Base-by-base conservation (phyloP, 2,329 filamentous ascomycete genomes). In the Ceratocystis eucalypticola region DNA sequence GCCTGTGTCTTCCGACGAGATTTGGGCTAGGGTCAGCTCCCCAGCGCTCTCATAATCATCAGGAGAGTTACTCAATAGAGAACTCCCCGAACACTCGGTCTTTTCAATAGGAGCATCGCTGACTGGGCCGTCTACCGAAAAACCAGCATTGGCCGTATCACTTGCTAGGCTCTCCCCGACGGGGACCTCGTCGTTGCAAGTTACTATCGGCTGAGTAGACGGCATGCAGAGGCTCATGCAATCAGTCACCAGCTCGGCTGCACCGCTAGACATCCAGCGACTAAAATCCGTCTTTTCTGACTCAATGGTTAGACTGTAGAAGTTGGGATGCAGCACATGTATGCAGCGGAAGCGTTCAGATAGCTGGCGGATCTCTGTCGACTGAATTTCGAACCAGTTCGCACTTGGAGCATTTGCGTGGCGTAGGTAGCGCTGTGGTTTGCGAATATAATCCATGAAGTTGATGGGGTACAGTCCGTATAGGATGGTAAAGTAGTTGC, bases 381-480 rank as follows among this genome's bases (percentile, higher is more conserved):
- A 88, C 70, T 93, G 87, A 2, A 93, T 81, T 71, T 92, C 88
- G 55, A 93, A 82, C 65, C 89, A 87, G 69, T 91, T 87, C 1
- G 85, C 82, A 62, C 86, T 84, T 3, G 83, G 80, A 41, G 85
- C 87, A 69, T 89, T 84, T 50, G 87, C 84, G 71, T 88, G 86
- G 61, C 89, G 86, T 8, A 94, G 78, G 72, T 88, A 93, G 69
- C 87, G 84, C 70, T 91, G 85, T 2, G 89, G 89, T 72, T 93
- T 93, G 66, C 89, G 83, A 69, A 94, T 88, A 72, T 93, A 94
- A 74, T 87, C 88, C 83, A 91, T 88, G 71, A 94, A 91, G 73
- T 93, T 93, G 72, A 93, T 83, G 1, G 89, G 89, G 69, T 93
- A 94, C 3, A 94, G 77, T 0, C 89, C 90, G 70, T 94, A 94